Evolutionary conservation across 1,284 basidiomycete species (phyloP).

Genomic region (Volvariella surrecta): DNA sequence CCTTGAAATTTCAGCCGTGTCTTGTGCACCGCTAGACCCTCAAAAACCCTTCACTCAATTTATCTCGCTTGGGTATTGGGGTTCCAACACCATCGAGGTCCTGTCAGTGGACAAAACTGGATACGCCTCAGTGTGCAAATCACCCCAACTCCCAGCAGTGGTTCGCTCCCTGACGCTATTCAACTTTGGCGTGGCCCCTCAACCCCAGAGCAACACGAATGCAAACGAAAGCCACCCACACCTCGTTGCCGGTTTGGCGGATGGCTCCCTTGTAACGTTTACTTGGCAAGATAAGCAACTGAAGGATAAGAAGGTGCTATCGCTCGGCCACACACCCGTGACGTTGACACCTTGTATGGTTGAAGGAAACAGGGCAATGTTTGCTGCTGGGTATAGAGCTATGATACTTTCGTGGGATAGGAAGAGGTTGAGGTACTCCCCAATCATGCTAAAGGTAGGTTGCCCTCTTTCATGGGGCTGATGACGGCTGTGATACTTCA

Average conservation of each 20-base stretch:
- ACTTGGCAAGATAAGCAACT: slow-evolving; percentile 36
- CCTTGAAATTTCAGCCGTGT: slow-evolving; percentile 56
- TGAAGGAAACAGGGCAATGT: slow-evolving; percentile 42
- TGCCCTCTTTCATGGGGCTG: not conserved
- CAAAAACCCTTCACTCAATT: slow-evolving; percentile 36
- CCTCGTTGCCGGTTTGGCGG: slow-evolving; percentile 71
- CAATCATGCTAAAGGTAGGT: slow-evolving; percentile 66
- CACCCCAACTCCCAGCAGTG: slow-evolving; percentile 42
- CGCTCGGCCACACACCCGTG: slow-evolving; percentile 66
- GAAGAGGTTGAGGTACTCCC: slow-evolving; percentile 58
- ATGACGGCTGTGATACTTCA: slow-evolving; percentile 2
- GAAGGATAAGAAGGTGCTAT: slow-evolving; percentile 48
- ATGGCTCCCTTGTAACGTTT: slow-evolving; percentile 72
- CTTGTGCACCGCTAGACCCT: slow-evolving; percentile 46
- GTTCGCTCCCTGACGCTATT: slow-evolving; percentile 68
- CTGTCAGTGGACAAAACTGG: slow-evolving; percentile 29
- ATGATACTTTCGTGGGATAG: slow-evolving; percentile 61
- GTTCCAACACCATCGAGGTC: slow-evolving; percentile 54
- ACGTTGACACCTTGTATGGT: slow-evolving; percentile 43
- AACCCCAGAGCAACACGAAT: slow-evolving; percentile 21
- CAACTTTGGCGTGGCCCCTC: slow-evolving; percentile 39
- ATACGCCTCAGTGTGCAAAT: slow-evolving; percentile 36
- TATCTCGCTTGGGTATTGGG: slow-evolving; percentile 75
- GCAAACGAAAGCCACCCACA: slow-evolving; percentile 37
- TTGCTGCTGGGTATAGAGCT: slow-evolving; percentile 60